phyloP scores from a whole-genome alignment of 2,329 filamentous ascomycete species.

The Diaporthe citrichinensis region DNA sequence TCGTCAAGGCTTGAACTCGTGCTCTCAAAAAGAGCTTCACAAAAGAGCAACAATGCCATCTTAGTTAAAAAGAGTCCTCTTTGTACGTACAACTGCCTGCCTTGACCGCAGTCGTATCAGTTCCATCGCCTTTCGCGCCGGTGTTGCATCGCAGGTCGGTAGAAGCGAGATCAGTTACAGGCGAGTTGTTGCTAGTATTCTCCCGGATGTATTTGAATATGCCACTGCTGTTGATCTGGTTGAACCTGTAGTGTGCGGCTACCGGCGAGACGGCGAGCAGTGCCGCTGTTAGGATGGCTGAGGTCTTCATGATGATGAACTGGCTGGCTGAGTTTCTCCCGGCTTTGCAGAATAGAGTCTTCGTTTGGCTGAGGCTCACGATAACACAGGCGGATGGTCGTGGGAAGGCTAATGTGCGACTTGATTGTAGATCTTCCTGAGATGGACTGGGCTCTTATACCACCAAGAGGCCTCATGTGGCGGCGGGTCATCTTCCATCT shows the following conservation, averaged over 20 bases:
- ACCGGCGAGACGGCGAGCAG: conserved; percentile 52
- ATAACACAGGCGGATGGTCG: neutral
- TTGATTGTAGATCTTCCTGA: neutral
- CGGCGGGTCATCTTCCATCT: conserved; percentile 23
- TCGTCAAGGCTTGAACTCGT: neutral
- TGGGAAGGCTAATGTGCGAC: neutral
- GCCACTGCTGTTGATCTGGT: conserved; percentile 52
- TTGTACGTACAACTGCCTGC: conserved; percentile 51
- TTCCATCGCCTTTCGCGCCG: conserved; percentile 52
- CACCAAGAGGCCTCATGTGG: neutral
- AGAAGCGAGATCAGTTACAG: conserved; percentile 57
- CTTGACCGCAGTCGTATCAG: conserved; percentile 52
- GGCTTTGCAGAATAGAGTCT: too few species aligned
- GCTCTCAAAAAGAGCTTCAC: neutral
- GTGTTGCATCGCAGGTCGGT: conserved; percentile 60
- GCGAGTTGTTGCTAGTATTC: conserved; percentile 64
- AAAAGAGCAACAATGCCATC: neutral
- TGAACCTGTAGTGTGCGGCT: conserved; percentile 59
- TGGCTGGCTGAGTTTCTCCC: neutral
- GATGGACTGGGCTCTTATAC: neutral
- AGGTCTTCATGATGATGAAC: conserved; percentile 53
- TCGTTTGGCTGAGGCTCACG: neutral
- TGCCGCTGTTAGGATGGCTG: conserved; percentile 48
- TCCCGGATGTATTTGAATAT: conserved; percentile 58
- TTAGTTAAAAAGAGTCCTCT: neutral